These are phyloP conservation scores for Ustulina deusta DNA, from an alignment of 2,329 filamentous ascomycete species.

Conservation along the genomic window DNA sequence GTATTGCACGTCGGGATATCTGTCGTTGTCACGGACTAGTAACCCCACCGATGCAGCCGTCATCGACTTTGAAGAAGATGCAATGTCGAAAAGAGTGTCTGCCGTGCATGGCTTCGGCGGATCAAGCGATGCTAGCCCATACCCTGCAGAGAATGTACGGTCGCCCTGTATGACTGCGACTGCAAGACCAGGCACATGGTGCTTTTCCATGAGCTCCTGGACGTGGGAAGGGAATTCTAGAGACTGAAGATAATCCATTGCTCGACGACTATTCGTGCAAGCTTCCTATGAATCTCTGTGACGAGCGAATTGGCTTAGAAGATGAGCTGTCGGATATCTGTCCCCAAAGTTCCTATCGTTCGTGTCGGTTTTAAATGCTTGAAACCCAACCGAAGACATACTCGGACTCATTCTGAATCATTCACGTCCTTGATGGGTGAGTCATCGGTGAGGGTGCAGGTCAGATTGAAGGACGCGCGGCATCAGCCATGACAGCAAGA, in stretches of 20 bases:
- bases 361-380: not conserved
- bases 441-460: slow-evolving; percentile 23
- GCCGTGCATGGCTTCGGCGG: slow-evolving; percentile 45
- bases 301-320: not conserved
- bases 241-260: slow-evolving; percentile 42
- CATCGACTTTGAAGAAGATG: slow-evolving; percentile 48
- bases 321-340: not conserved
- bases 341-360: not conserved
- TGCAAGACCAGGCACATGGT: slow-evolving; percentile 45
- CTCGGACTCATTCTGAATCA: not conserved
- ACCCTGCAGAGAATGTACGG: slow-evolving; percentile 40
- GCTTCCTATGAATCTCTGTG: not conserved
- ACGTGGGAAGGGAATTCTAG: slow-evolving; percentile 36
- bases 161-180: slow-evolving; percentile 42
- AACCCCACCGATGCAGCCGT: slow-evolving; percentile 47
- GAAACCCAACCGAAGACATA: not conserved
- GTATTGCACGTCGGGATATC: slow-evolving; percentile 49
- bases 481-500: not conserved
- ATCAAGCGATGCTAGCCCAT: slow-evolving; percentile 46
- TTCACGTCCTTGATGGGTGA: slow-evolving; percentile 13
- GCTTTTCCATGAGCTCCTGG: slow-evolving; percentile 38
- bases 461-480: slow-evolving; percentile 13
- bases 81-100: slow-evolving; percentile 49
- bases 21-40: slow-evolving; percentile 49
- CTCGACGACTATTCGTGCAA: not conserved